Percentiles rank a stretch among this genome's conserved stretches.
Evolutionary conservation across 805 yeast species (phyloP).

Genomic region (Suhomyces kilbournensis): DNA sequence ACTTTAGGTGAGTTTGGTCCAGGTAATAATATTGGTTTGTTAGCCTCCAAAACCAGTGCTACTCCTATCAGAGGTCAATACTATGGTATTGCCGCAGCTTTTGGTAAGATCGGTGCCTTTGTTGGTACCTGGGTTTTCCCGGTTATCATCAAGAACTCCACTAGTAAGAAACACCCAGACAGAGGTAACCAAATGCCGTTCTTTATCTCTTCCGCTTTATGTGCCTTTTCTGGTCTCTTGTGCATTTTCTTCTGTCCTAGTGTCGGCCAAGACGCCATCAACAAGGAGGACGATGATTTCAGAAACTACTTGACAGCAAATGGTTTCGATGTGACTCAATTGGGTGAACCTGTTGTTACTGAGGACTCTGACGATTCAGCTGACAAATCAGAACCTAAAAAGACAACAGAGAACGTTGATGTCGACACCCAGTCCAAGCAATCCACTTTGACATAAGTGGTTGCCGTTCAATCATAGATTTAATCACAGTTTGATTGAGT

Average conservation of each 20-base stretch:
- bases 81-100: conserved; percentile 88
- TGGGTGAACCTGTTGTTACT: conserved; percentile 39
- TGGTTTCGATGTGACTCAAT: conserved; percentile 65
- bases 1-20: conserved; percentile 92
- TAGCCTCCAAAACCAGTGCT: conserved; percentile 83
- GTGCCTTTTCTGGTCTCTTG: conserved; percentile 66
- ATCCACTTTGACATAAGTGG: not conserved
- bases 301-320: conserved; percentile 59
- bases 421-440: conserved; percentile 7
- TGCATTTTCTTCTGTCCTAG: conserved; percentile 74
- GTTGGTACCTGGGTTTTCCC: conserved; percentile 90
- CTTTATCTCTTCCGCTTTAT: conserved; percentile 75
- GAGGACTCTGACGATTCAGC: conserved; percentile 2
- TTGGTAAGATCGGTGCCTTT: conserved; percentile 91
- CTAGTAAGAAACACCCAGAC: conserved; percentile 38
- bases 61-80: conserved; percentile 88
- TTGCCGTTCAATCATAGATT: not conserved
- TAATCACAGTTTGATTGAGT: not conserved
- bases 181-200: conserved; percentile 73
- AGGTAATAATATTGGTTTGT: conserved; percentile 86
- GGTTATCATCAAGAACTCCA: conserved; percentile 56
- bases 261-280: conserved; percentile 79
- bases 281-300: conserved; percentile 72
- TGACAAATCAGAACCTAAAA: not conserved
- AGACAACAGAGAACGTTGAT: conserved; percentile 3